Evolutionary conservation across 441 rosid species (phyloP).

Genomic region (Euphorbia schlechtendalii): DNA sequence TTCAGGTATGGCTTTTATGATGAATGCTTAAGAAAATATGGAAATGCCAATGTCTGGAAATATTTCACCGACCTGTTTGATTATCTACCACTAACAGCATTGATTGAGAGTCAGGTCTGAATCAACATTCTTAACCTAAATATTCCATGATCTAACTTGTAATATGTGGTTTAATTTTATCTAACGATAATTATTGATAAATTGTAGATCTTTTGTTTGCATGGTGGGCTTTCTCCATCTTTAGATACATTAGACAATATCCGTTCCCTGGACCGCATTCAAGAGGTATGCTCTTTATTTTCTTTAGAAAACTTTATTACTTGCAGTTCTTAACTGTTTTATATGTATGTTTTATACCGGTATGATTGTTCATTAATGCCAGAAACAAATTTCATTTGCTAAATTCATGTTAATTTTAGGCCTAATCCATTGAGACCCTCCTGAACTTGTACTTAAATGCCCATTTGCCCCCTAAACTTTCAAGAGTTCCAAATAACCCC

Average conservation of each 20-base stretch:
- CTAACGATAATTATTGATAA: conserved; percentile 12
- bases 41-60: conserved; percentile 79
- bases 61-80: conserved; percentile 72
- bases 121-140: conserved; percentile 5
- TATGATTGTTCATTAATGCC: neutral
- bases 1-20: conserved; percentile 78
- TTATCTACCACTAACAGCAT: conserved; percentile 62
- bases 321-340: neutral
- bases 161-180: conserved; percentile 4
- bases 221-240: conserved; percentile 78
- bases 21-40: conserved; percentile 71
- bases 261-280: conserved; percentile 66
- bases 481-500: too few relatives aligned
- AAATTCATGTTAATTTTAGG: neutral
- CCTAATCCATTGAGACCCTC: too few relatives aligned
- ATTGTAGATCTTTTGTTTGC: conserved; percentile 64
- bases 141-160: neutral
- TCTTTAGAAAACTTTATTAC: neutral
- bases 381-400: neutral
- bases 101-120: conserved; percentile 73
- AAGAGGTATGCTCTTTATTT: conserved; percentile 44
- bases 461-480: too few relatives aligned
- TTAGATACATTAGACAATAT: conserved; percentile 69
- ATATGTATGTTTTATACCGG: neutral
- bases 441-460: too few relatives aligned